These are phyloP conservation scores for Asterella californica DNA, from an alignment of 225 moss, liverwort and hornwort species.

Conservation along the genomic window DNA sequence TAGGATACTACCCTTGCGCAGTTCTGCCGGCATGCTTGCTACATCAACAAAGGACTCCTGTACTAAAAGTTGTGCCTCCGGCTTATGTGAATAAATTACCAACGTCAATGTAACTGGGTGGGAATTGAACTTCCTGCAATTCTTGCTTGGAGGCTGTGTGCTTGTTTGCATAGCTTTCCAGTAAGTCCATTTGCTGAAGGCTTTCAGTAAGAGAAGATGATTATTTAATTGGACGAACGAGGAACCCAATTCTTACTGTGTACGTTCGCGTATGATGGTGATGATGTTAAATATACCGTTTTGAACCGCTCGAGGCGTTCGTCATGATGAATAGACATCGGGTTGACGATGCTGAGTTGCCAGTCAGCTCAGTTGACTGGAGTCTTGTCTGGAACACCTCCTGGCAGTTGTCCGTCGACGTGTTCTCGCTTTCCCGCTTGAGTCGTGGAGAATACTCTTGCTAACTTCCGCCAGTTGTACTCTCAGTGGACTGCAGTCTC, in stretches of 20 bases:
- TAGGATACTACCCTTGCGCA: conserved; percentile 28
- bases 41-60: conserved; percentile 35
- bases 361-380: neutral
- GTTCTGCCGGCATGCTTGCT: conserved; percentile 39
- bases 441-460: neutral
- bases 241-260: too few relatives aligned
- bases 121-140: conserved; percentile 21
- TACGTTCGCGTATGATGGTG: neutral
- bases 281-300: neutral
- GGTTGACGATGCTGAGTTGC: neutral
- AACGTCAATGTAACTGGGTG: conserved; percentile 42
- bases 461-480: neutral
- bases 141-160: conserved; percentile 22
- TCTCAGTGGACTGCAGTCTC: neutral
- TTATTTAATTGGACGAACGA: conserved; percentile 4
- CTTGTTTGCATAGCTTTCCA: neutral
- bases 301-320: neutral
- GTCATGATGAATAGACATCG: neutral
- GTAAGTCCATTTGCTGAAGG: neutral
- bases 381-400: too few relatives aligned
- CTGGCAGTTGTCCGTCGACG: too few relatives aligned
- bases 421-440: too few relatives aligned
- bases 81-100: conserved; percentile 55
- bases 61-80: conserved; percentile 39
- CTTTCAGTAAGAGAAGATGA: neutral